Evolutionary conservation across 2,329 filamentous ascomycete species (phyloP), one percentile per base, ranked within the genome.

Genomic region (Aschersonia sp.): DNA sequence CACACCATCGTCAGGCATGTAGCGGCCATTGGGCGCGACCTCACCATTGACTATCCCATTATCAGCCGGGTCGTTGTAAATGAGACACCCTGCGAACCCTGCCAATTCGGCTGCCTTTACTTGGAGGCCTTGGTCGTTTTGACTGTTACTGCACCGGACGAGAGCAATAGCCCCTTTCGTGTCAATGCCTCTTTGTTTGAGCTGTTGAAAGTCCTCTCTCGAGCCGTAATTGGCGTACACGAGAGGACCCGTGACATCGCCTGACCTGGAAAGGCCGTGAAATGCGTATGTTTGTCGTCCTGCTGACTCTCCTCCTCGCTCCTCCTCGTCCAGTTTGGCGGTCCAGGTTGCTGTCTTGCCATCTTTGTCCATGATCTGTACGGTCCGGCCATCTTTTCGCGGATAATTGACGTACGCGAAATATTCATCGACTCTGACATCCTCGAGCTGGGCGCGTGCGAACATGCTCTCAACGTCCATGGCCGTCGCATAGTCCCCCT

Each of bases 401-500:
- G 92, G 88, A 61, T 94, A 98, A 64, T 97, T 97, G 58, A 97
- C 69, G 61, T 95, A 97, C 12, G 94, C 89, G 56, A 83, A 75
- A 62, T 86, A 94, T 59, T 87, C 78, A 56, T 94, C 84, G 57
- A 87, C 73, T 45, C 71, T 68, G 30, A 94, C 81, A 49, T 83
- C 72, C 55, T 95, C 88, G 58, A 98, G 72, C 4, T 78, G 76
- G 43, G 82, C 81, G 45, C 73, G 74, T 54, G 69, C 67, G 64
- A 95, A 95, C 62, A 83, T 76, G 57, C 79, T 80, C 63, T 89
- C 76, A 47, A 95, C 79, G 70, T 89, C 94, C 67, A 87, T 77
- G 6, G 87, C 90, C 47, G 94, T 73, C 43, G 83, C 85, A 57
- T 83, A 88, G 66, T 94, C 90, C 44, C 92, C 92, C 66, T 95